Evolutionary conservation across 2,329 filamentous ascomycete genomes (phyloP).

Genomic region (Apiospora arundinis): DNA sequence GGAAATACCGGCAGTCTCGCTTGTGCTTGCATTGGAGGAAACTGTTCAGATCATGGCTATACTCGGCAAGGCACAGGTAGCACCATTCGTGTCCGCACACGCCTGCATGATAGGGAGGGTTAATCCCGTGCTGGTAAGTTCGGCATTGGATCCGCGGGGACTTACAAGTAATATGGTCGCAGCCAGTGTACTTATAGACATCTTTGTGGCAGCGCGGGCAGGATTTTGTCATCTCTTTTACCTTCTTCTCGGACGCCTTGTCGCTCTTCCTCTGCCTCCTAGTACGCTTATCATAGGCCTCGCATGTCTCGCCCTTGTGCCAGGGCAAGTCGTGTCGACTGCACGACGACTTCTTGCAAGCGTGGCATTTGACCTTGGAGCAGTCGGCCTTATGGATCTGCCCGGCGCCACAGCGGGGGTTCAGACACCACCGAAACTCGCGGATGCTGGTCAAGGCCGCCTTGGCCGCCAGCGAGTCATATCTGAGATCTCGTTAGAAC

Average conservation of each 20-base stretch:
- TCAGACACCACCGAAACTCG: conserved; percentile 47
- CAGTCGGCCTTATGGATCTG: conserved; percentile 44
- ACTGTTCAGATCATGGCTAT: conserved; percentile 34
- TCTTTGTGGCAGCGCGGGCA: conserved; percentile 45
- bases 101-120: conserved; percentile 27
- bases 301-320: conserved; percentile 46
- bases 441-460: conserved; percentile 36
- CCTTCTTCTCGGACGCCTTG: conserved; percentile 41
- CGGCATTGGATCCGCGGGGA: conserved; percentile 17
- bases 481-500: conserved; percentile 29
- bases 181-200: conserved; percentile 45
- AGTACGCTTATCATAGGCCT: conserved; percentile 43
- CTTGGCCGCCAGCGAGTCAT: conserved; percentile 44
- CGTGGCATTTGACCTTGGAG: conserved; percentile 40
- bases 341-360: conserved; percentile 42
- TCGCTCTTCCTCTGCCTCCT: conserved; percentile 37
- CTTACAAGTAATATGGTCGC: conserved; percentile 50
- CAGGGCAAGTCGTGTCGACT: conserved; percentile 44
- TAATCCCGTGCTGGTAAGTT: conserved; percentile 25
- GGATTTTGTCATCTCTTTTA: conserved; percentile 41
- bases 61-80: conserved; percentile 44
- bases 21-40: conserved; percentile 43
- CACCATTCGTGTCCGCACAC: conserved; percentile 49
- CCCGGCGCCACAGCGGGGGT: conserved; percentile 43
- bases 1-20: conserved; percentile 35